Conservation (phyloP, 2,329 filamentous ascomycete species). For the Apiospora phragmitis region DNA sequence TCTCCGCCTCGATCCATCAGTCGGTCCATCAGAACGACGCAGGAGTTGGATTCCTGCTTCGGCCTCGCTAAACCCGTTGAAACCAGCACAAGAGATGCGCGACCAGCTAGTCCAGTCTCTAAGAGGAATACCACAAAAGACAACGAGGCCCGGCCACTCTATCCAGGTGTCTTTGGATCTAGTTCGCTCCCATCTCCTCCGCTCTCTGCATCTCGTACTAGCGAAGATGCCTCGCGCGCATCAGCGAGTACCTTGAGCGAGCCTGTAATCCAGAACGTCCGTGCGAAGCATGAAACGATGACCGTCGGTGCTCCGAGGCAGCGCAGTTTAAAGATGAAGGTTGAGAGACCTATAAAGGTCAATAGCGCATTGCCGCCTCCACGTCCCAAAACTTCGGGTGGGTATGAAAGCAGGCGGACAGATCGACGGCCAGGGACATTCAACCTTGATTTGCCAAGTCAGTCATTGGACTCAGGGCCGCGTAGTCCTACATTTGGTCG, state of each 20-base stretch:
- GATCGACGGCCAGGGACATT: conserved; percentile 18
- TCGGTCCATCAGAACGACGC: conserved; percentile 22
- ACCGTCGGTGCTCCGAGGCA: conserved; percentile 46
- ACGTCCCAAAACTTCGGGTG: conserved; percentile 25
- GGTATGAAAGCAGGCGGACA: conserved; percentile 6
- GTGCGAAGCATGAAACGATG: conserved; percentile 52
- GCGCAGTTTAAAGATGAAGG: conserved; percentile 50
- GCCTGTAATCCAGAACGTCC: conserved; percentile 48
- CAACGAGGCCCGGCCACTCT: neutral
- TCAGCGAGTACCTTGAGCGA: conserved; percentile 29
- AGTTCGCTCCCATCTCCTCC: conserved; percentile 44
- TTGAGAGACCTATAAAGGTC: conserved; percentile 34
- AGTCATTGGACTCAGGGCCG: neutral
- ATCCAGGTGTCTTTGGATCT: conserved; percentile 28
- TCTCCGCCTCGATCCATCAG: conserved; percentile 36
- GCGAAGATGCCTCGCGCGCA: conserved; percentile 36
- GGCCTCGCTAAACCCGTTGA: conserved; percentile 16
- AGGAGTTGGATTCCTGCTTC: conserved; percentile 17
- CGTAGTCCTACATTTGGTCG: conserved; percentile 8
- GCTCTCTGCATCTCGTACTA: conserved; percentile 38
- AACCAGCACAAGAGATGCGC: conserved; percentile 18
- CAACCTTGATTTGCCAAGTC: conserved; percentile 15
- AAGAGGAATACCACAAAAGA: conserved; percentile 15
- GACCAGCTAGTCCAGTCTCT: conserved; percentile 26
- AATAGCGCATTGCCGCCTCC: conserved; percentile 2